Percentiles rank a stretch among this genome's conserved stretches.
Conservation (phyloP, 2,329 filamentous ascomycete genomes). For the Hypoxylon sp. region DNA sequence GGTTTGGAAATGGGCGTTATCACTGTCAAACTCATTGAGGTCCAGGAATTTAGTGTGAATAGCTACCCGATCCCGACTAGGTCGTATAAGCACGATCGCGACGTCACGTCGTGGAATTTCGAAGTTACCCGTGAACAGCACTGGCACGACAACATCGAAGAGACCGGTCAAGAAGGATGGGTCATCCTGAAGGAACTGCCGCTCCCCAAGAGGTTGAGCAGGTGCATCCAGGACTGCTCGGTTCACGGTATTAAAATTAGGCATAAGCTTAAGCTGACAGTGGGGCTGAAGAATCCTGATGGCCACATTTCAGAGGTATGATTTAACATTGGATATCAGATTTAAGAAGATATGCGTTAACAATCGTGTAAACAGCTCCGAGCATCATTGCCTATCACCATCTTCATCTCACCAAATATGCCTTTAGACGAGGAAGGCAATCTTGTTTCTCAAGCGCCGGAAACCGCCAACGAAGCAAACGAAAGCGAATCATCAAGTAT, state of each 20-base stretch:
- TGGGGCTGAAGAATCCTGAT: slow-evolving; percentile 94
- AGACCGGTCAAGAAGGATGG: slow-evolving; percentile 77
- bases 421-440: slow-evolving; percentile 90
- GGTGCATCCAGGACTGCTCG: slow-evolving; percentile 91
- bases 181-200: slow-evolving; percentile 73
- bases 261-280: slow-evolving; percentile 92
- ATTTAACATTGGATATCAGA: slow-evolving; percentile 22
- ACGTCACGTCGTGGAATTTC: slow-evolving; percentile 73
- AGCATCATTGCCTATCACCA: slow-evolving; percentile 89
- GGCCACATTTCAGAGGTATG: slow-evolving; percentile 90
- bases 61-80: slow-evolving; percentile 63
- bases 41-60: slow-evolving; percentile 75
- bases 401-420: slow-evolving; percentile 96
- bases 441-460: slow-evolving; percentile 74
- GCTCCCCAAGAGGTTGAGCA: slow-evolving; percentile 84
- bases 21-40: slow-evolving; percentile 84
- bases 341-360: slow-evolving; percentile 42
- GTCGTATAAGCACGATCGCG: slow-evolving; percentile 74
- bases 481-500: slow-evolving; percentile 71
- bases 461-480: slow-evolving; percentile 60
- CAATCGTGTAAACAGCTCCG: slow-evolving; percentile 70
- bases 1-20: slow-evolving; percentile 89
- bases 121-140: slow-evolving; percentile 71
- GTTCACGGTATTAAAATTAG: slow-evolving; percentile 90
- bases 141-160: slow-evolving; percentile 78